These are phyloP conservation scores for Centrapalus pauciflorus DNA, from an alignment of 129 eudicot genomes.

Conservation along the genomic window DNA sequence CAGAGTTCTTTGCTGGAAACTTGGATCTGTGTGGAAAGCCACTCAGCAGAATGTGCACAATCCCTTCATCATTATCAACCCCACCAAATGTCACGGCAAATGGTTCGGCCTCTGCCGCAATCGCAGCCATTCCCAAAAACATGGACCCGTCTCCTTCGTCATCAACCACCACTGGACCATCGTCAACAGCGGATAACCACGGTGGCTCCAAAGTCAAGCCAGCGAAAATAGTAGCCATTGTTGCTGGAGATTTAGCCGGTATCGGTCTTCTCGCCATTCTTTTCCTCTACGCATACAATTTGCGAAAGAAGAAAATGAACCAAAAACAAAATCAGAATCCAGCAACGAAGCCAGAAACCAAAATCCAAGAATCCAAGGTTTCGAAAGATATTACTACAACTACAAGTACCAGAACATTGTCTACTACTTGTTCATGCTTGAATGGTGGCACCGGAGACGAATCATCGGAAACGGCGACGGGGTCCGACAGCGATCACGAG, in stretches of 20 bases:
- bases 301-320: slow-evolving; percentile 36
- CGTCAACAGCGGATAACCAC: neutral
- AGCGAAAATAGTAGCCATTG: slow-evolving; percentile 54
- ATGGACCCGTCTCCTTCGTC: slow-evolving; percentile 31
- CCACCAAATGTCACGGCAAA: slow-evolving; percentile 55
- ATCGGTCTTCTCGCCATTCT: slow-evolving; percentile 54
- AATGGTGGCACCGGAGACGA: slow-evolving; percentile 38
- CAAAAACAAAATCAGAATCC: slow-evolving; percentile 1
- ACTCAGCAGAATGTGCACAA: slow-evolving; percentile 45
- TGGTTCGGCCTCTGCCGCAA: slow-evolving; percentile 65
- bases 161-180: slow-evolving; percentile 22
- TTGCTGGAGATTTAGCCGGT: slow-evolving; percentile 73
- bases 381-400: neutral
- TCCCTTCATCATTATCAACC: slow-evolving; percentile 63
- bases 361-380: slow-evolving; percentile 16
- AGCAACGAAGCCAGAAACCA: neutral
- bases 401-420: neutral
- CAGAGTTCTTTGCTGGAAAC: slow-evolving; percentile 65
- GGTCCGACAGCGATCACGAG: slow-evolving; percentile 47
- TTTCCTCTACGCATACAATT: slow-evolving; percentile 45
- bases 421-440: slow-evolving; percentile 48
- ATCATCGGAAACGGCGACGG: slow-evolving; percentile 46
- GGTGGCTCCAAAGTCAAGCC: slow-evolving; percentile 51
- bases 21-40: slow-evolving; percentile 85
- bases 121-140: slow-evolving; percentile 83